These are phyloP conservation scores for Coccomyxa subellipsoidea DNA, from an alignment of 163 green algal genomes.

Conservation along the genomic window DNA sequence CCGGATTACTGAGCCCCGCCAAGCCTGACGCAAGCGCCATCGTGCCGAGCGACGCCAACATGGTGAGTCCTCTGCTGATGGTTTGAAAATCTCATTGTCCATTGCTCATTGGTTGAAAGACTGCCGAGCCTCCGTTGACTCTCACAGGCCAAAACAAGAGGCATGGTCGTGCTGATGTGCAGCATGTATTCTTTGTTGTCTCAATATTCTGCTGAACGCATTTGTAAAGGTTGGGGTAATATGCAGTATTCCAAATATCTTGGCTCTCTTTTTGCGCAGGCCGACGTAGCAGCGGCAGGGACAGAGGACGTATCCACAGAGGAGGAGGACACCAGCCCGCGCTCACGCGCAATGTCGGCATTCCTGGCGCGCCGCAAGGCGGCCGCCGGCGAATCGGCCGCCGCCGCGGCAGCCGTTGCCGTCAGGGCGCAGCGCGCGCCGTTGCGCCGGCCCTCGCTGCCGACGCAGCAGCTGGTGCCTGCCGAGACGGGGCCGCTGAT, in stretches of 20 bases:
- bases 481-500: neutral
- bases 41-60: neutral
- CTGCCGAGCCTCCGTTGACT: no score
- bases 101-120: no score
- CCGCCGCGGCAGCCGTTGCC: neutral
- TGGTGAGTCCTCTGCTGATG: neutral
- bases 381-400: neutral
- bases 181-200: no score
- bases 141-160: no score
- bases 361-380: neutral
- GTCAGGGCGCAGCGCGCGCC: neutral
- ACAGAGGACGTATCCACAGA: neutral
- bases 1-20: neutral
- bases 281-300: neutral
- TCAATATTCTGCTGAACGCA: no score
- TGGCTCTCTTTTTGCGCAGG: no score
- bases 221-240: no score
- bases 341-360: neutral
- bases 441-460: neutral
- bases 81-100: no score
- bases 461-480: neutral
- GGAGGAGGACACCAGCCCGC: neutral
- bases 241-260: no score
- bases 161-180: no score
- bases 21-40: neutral